Base-by-base conservation (phyloP, 169 alveolate genomes). In the Plasmodium inui region DNA sequence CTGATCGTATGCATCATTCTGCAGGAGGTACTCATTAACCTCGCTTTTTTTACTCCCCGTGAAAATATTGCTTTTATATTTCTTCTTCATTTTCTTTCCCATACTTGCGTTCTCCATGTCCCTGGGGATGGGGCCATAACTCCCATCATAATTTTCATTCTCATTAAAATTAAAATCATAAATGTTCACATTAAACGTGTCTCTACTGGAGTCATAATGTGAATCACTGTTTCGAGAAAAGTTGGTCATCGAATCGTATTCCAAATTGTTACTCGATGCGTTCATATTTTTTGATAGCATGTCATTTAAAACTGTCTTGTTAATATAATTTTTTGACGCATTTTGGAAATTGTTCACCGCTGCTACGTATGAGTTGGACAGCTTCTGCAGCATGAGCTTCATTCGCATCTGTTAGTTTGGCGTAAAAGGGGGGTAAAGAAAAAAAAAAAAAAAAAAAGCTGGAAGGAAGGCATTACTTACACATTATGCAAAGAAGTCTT, bases 111-210 rank as follows among this genome's bases (percentile, higher is more conserved):
- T 76, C 22, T 84, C 83, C 73, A 76, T 17, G 30, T 46, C 81
- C 80, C 19, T 2, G 22, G 41, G 57, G 17, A n/a, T 5, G 28
- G 44, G 57, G 39, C n/a, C 79, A 84, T 80, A 84, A 76, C 26
- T n/a, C 4, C 70, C 55, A 10, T 92, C 89, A 57, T 82, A 61
- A 76, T 92, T 71, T 1, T 92, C 93, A 76, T 94, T 83, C 37
- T 92, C 93, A 70, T 92, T 80, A 84, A 61, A 78, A 67, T 92
- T 92, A 67, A 74, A 86, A 83, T 92, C 94, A 73, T 92, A 86
- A 30, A 86, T 92, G 83, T 92, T 85, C 10, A 73, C 88, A 82
- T 83, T 92, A 37, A 78, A 70, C 39, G 37, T 95, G 80, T 83
- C 91, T 14, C 76, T 84, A 78, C 73, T 70, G 28, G 94, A 67